Percentiles rank a stretch among this genome's conserved stretches.
These are phyloP conservation scores for Tuber calosporum DNA, from an alignment of 495 filamentous ascomycete species.

Conservation along the genomic window DNA sequence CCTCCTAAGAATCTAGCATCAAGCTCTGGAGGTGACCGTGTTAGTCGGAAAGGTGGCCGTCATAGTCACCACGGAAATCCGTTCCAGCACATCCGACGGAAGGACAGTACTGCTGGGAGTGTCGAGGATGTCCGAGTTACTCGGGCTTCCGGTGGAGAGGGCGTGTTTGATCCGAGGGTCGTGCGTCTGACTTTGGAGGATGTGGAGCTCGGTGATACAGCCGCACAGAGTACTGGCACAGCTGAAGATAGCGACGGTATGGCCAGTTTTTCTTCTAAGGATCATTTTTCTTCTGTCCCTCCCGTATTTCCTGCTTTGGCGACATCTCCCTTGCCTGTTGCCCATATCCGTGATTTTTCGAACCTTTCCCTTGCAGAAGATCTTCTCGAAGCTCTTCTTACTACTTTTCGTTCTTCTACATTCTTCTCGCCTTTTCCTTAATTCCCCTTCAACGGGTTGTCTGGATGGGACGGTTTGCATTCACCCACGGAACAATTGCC, in stretches of 20 bases:
- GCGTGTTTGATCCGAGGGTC: conserved; percentile 24
- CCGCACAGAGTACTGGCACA: background rate
- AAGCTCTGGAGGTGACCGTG: conserved; percentile 18
- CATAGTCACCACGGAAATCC: conserved; percentile 25
- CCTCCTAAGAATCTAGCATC: conserved; percentile 7
- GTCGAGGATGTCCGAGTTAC: conserved; percentile 5
- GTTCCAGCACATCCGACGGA: conserved; percentile 16
- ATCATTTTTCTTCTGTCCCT: conserved; percentile 9
- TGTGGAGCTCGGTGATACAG: conserved; percentile 14
- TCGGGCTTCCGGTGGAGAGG: conserved; percentile 18
- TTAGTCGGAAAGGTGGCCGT: conserved; percentile 17
- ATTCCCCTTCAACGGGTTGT: background rate
- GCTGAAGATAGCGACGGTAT: conserved; percentile 29
- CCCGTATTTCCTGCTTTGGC: background rate
- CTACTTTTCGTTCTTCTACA: conserved; percentile 11
- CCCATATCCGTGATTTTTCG: background rate
- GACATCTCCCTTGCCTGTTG: background rate
- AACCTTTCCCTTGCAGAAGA: background rate
- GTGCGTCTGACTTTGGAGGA: conserved; percentile 39
- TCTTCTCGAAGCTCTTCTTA: conserved; percentile 8
- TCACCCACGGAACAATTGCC: background rate
- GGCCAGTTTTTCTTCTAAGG: conserved; percentile 9
- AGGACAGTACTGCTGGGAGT: background rate
- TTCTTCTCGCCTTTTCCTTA: background rate
- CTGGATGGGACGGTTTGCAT: background rate